These are phyloP conservation scores for Xanthoconium stramineum DNA, from an alignment of 768 basidiomycete genomes.

Conservation along the genomic window DNA sequence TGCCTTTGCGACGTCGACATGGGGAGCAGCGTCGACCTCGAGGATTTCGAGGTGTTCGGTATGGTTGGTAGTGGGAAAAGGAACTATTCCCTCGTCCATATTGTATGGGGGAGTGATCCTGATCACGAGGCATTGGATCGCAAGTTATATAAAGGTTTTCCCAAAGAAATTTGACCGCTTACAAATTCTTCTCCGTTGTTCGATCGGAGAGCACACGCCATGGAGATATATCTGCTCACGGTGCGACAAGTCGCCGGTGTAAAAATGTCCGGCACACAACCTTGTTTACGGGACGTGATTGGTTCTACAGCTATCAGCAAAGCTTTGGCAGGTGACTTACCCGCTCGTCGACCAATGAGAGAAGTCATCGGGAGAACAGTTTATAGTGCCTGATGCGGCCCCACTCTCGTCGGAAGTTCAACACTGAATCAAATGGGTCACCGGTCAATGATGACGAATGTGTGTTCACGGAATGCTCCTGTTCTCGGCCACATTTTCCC, in stretches of 20 bases:
- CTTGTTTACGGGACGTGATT: neutral
- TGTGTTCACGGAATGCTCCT: neutral
- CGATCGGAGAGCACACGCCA: neutral
- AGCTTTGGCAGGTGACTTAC: neutral
- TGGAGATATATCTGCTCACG: neutral
- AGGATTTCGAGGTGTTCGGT: conserved; percentile 18
- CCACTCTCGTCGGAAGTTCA: neutral
- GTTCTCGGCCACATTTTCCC: neutral
- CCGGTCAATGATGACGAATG: neutral
- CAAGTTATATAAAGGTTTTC: conserved; percentile 14
- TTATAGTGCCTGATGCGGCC: too few relatives aligned
- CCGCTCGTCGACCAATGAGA: neutral
- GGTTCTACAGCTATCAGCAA: neutral
- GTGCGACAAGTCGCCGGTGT: neutral
- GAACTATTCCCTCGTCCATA: conserved; percentile 8
- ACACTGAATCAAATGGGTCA: neutral
- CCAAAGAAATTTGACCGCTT: conserved; percentile 7
- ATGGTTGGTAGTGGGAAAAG: neutral
- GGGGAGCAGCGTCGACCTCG: conserved; percentile 25
- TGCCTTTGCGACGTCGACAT: conserved; percentile 50
- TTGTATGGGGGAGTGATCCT: neutral
- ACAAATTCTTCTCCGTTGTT: conserved; percentile 5
- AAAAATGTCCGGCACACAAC: neutral
- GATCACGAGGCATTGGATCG: neutral
- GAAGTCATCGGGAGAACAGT: neutral